Conservation (phyloP, 192 early-diverging fungal genomes). For the Backusella macrospora region DNA sequence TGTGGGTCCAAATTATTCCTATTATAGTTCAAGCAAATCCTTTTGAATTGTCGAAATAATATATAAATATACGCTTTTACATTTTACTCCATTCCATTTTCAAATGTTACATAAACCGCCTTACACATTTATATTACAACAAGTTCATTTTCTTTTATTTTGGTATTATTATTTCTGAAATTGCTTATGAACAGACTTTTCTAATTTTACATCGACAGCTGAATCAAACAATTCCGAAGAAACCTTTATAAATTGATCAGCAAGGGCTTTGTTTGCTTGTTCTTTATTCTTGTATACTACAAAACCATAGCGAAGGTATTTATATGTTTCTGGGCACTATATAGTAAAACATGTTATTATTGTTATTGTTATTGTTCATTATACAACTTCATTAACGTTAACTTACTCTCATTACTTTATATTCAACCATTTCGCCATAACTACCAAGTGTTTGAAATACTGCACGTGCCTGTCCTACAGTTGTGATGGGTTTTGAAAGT, state of each 20-base stretch:
- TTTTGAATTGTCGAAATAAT: too few species aligned
- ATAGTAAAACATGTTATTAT: not conserved
- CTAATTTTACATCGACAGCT: slow-evolving; percentile 23
- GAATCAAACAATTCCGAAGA: slow-evolving; percentile 19
- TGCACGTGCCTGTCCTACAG: slow-evolving; percentile 26
- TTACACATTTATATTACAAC: not conserved
- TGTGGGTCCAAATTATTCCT: too few species aligned
- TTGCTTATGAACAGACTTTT: not conserved
- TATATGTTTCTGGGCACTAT: slow-evolving; percentile 35
- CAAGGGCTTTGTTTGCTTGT: slow-evolving; percentile 25
- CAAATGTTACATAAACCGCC: too few species aligned
- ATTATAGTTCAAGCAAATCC: too few species aligned
- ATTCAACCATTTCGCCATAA: slow-evolving; percentile 39
- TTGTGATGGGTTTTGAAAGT: slow-evolving; percentile 1
- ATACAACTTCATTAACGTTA: too few species aligned
- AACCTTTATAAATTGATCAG: slow-evolving; percentile 28
- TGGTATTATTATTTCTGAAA: not conserved
- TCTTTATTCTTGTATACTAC: slow-evolving; percentile 33
- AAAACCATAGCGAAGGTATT: slow-evolving; percentile 35
- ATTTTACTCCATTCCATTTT: too few species aligned
- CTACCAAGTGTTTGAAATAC: slow-evolving; percentile 27
- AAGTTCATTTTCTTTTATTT: not conserved
- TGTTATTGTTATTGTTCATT: not conserved
- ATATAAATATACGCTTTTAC: too few species aligned
- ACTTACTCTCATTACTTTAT: slow-evolving; percentile 39